Evolutionary conservation across 2,329 filamentous ascomycete genomes (phyloP), one percentile per base, ranked within the genome.

Genomic region (Neonectria coccinea): DNA sequence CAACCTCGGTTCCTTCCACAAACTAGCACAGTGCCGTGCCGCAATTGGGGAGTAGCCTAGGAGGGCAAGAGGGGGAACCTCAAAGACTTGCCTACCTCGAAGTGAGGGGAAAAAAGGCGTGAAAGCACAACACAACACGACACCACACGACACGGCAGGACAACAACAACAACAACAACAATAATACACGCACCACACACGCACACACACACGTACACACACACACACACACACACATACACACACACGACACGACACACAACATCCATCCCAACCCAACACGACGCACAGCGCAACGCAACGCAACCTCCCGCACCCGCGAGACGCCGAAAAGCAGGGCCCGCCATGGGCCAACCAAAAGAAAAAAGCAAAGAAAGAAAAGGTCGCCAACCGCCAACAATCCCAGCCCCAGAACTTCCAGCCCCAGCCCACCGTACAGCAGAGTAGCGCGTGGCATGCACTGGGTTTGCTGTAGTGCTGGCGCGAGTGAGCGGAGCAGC

Each of bases 401-500:
- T 59, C 56, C 58, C 58, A 62, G 64, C 53, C 65, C 66, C 56
- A 56, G 56, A 25, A 25, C 57, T 61, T 53, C 54, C 54, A 60
- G 53, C 58, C 58, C 54, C 47, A 61, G 55, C 53, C 63, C 45
- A 63, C 64, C 47, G 59, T 41, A 55, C 52, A 45, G 56, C 55
- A 44, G 20, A 31, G 50, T 59, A 52, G 64, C 60, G 60, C 60
- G 62, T 64, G 55, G 55, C 57, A 64, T 64, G 55, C 61, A 50
- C 61, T 45, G 53, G 67, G 70, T 67, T 66, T 60, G 68, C 54
- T 70, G 63, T 41, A 64, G 53, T 65, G 62, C 66, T 73, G 69
- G 70, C 66, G 69, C 70, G 59, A 72, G 65, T 67, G 59, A 70
- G 70, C 67, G 67, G 69, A 71, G 65, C 53, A 60, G 59, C 66